A percentile compares a stretch with the other conserved stretches of the same genome.
These are phyloP conservation scores for Bolboschoenoplectus hybrid DNA, from an alignment of 202 grass and related monocot genomes.

Conservation along the genomic window DNA sequence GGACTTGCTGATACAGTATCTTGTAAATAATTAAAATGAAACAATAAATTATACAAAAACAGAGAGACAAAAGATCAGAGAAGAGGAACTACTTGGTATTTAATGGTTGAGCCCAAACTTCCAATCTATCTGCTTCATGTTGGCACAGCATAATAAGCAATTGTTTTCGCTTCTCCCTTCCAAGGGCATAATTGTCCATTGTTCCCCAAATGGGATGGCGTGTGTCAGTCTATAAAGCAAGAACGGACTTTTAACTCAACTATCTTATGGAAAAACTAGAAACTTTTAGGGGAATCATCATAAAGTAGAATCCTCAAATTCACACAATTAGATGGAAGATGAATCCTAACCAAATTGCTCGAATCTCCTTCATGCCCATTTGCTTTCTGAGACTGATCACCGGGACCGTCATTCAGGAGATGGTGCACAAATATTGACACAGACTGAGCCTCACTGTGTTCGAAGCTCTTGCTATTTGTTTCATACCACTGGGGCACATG, in stretches of 20 bases:
- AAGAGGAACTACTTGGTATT: slow-evolving; percentile 76
- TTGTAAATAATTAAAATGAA: slow-evolving; percentile 10
- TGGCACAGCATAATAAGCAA: slow-evolving; percentile 89
- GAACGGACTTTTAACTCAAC: slow-evolving; percentile 19
- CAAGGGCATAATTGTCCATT: slow-evolving; percentile 75
- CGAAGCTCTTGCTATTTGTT: slow-evolving; percentile 86
- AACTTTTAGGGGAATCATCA: background rate
- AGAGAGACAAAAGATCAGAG: slow-evolving; percentile 35
- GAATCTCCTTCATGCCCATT: slow-evolving; percentile 68
- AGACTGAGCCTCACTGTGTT: slow-evolving; percentile 93
- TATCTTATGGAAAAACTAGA: slow-evolving; percentile 23
- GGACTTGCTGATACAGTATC: background rate
- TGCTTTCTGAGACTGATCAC: slow-evolving; percentile 63
- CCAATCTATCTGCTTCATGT: slow-evolving; percentile 92
- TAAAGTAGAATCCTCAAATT: background rate
- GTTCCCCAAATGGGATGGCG: slow-evolving; percentile 88
- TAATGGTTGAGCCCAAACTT: slow-evolving; percentile 95
- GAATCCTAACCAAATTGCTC: slow-evolving; percentile 43
- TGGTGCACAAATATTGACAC: slow-evolving; percentile 91
- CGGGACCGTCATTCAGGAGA: slow-evolving; percentile 67
- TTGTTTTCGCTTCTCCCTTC: slow-evolving; percentile 81
- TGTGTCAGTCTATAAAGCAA: slow-evolving; percentile 63
- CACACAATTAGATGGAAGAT: slow-evolving; percentile 2
- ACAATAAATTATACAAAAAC: background rate
- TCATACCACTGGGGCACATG: slow-evolving; percentile 90